A percentile compares a stretch with the other conserved stretches of the same genome.
phyloP scores from a whole-genome alignment of 192 early-diverging fungal species.

The Paraglomus occultum region DNA sequence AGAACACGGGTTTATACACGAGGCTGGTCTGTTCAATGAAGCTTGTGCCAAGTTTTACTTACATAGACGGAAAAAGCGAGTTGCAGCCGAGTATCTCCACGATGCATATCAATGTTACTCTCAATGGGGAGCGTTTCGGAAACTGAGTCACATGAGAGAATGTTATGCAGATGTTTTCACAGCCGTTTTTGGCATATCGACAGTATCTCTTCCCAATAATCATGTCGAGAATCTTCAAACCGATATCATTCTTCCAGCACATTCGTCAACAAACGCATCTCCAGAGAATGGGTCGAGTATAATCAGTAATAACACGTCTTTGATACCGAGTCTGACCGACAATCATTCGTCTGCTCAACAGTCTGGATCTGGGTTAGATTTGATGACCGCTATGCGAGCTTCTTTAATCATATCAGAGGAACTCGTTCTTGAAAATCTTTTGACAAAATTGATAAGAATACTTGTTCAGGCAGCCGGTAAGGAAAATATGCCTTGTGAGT shows the following conservation, averaged over 20 bases:
- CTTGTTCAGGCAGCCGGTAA: constrained; percentile 28
- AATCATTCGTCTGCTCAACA: too few species aligned
- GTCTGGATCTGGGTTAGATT: constrained; percentile 9
- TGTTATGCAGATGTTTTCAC: not conserved
- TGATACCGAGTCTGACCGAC: too few species aligned
- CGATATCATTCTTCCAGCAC: too few species aligned
- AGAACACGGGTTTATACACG: constrained; percentile 11
- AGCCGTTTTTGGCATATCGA: too few species aligned
- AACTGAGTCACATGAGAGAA: constrained; percentile 10
- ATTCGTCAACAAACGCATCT: too few species aligned
- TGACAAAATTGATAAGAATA: constrained; percentile 30
- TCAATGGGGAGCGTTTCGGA: constrained; percentile 29
- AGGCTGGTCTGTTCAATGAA: constrained; percentile 21
- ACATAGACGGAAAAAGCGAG: constrained; percentile 9
- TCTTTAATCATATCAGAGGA: constrained; percentile 30
- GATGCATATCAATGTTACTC: constrained; percentile 29
- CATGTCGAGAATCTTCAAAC: too few species aligned
- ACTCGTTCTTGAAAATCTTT: constrained; percentile 28
- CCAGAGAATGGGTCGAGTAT: too few species aligned
- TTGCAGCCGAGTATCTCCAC: constrained; percentile 25
- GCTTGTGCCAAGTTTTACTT: constrained; percentile 20
- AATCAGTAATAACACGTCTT: too few species aligned
- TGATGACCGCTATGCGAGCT: constrained; percentile 29
- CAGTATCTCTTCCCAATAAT: too few species aligned
- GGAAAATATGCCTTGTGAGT: not conserved